Evolutionary conservation across 768 basidiomycete species (phyloP).

Genomic region (Rhizopogon roseolus): DNA sequence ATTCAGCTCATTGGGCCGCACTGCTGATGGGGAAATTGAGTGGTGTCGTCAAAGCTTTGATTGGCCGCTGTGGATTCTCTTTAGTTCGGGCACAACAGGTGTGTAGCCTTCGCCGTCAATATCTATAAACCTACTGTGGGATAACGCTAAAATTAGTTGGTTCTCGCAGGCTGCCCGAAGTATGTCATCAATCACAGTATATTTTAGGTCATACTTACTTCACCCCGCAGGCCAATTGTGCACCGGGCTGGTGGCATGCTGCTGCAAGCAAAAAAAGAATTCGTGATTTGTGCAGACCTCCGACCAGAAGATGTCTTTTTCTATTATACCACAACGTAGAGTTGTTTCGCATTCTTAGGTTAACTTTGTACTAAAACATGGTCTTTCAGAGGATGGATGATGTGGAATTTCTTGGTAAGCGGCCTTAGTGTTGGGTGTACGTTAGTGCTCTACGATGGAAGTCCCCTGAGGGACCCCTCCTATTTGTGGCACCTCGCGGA

Average conservation of each 20-base stretch:
- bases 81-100: conserved; percentile 83
- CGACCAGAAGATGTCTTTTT: conserved; percentile 68
- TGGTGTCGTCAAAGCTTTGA: conserved; percentile 64
- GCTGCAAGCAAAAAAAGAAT: conserved; percentile 67
- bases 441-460: conserved; percentile 77
- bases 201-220: neutral
- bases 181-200: conserved; percentile 24
- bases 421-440: conserved; percentile 64
- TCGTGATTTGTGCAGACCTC: conserved; percentile 64
- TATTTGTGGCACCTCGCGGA: conserved; percentile 69
- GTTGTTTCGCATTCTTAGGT: conserved; percentile 17
- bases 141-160: neutral
- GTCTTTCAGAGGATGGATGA: conserved; percentile 74
- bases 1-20: conserved; percentile 40
- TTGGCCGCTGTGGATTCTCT: conserved; percentile 82
- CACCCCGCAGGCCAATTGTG: conserved; percentile 57
- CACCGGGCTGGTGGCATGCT: conserved; percentile 79
- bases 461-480: conserved; percentile 62
- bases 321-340: conserved; percentile 76
- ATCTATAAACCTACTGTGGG: neutral
- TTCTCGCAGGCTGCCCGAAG: conserved; percentile 44
- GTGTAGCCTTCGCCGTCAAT: conserved; percentile 3
- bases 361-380: conserved; percentile 2
- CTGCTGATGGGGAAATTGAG: conserved; percentile 53
- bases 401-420: conserved; percentile 82